Evolutionary conservation across 1,284 basidiomycete genomes (phyloP).

Genomic region (Peniophora sp.): DNA sequence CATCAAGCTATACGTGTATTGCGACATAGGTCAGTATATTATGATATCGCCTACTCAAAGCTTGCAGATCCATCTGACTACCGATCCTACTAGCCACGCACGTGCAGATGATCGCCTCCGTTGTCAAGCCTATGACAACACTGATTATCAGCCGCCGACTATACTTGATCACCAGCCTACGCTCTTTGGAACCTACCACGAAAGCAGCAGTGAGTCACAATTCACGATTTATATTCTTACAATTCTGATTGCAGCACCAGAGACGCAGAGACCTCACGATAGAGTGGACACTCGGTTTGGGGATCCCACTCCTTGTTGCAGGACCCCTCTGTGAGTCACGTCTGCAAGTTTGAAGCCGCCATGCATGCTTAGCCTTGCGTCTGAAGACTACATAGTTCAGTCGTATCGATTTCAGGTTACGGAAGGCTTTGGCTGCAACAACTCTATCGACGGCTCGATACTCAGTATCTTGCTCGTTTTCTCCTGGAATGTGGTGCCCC

Average conservation of each 20-base stretch:
- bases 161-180: background rate
- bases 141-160: background rate
- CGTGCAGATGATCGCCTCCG: background rate
- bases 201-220: background rate
- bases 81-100: background rate
- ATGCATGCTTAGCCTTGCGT: background rate
- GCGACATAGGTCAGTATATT: background rate
- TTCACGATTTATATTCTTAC: background rate
- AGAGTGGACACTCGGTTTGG: background rate
- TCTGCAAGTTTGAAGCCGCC: background rate
- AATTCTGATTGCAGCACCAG: background rate
- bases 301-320: background rate
- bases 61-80: no score
- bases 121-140: background rate
- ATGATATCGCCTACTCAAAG: background rate
- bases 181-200: background rate
- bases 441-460: background rate
- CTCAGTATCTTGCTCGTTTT: background rate
- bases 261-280: background rate
- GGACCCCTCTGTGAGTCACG: background rate
- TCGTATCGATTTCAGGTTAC: background rate
- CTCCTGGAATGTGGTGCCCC: background rate
- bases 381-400: background rate
- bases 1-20: background rate
- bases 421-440: background rate